Evolutionary conservation across 768 basidiomycete species (phyloP).

Genomic region (Trametes cinnabarina): DNA sequence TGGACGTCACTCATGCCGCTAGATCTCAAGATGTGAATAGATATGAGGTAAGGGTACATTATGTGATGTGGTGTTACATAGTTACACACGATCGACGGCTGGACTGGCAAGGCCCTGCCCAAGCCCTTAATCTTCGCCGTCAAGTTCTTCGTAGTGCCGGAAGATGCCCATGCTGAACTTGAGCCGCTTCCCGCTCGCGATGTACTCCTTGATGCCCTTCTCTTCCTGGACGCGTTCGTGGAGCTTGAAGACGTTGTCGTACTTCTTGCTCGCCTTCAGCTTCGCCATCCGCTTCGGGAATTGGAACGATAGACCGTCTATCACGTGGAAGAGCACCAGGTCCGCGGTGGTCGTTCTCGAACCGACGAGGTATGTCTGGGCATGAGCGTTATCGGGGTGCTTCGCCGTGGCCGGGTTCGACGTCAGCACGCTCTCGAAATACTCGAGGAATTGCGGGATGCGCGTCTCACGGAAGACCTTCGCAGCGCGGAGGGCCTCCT

Average conservation of each 20-base stretch:
- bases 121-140: constrained; percentile 29
- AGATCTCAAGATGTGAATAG: no score
- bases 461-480: constrained; percentile 35
- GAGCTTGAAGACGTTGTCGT: constrained; percentile 32
- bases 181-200: constrained; percentile 32
- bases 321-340: constrained; percentile 40
- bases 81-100: no score
- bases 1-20: no score
- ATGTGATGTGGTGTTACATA: no score
- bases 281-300: constrained; percentile 36
- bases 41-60: background rate
- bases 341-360: constrained; percentile 39
- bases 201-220: constrained; percentile 34
- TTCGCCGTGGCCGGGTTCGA: constrained; percentile 25
- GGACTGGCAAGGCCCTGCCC: no score
- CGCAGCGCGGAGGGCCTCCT: constrained; percentile 33
- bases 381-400: constrained; percentile 14
- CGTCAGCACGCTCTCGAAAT: constrained; percentile 35
- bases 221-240: constrained; percentile 33
- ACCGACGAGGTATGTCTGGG: constrained; percentile 30
- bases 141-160: constrained; percentile 40
- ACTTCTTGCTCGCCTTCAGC: constrained; percentile 25
- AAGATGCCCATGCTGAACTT: constrained; percentile 35
- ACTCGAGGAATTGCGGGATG: constrained; percentile 41
- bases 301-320: constrained; percentile 33